phyloP scores from a whole-genome alignment of 768 basidiomycete genomes.

The Kwoniella dendrophila region DNA sequence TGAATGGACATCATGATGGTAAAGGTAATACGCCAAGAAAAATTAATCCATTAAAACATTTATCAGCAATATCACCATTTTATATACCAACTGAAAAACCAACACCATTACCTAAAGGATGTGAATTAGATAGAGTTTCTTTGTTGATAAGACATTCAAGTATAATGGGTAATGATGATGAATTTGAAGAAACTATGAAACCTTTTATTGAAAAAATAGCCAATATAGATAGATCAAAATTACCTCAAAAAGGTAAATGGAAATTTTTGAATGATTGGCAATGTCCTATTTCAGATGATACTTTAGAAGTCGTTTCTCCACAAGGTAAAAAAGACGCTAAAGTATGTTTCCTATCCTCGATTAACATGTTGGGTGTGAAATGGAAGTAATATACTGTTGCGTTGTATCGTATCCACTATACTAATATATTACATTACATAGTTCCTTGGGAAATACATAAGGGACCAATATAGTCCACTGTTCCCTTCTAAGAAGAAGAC shows the following conservation, averaged over 20 bases:
- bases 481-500: slow-evolving; percentile 40
- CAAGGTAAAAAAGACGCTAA: slow-evolving; percentile 55
- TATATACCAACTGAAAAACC: slow-evolving; percentile 49
- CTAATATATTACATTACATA: slow-evolving; percentile 1
- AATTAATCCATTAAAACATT: slow-evolving; percentile 50
- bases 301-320: slow-evolving; percentile 53
- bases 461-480: slow-evolving; percentile 44
- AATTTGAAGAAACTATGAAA: slow-evolving; percentile 55
- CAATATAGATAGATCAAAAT: slow-evolving; percentile 17
- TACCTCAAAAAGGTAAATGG: slow-evolving; percentile 41
- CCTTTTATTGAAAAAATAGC: slow-evolving; percentile 56
- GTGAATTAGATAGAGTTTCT: slow-evolving; percentile 50
- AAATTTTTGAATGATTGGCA: slow-evolving; percentile 54
- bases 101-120: slow-evolving; percentile 48
- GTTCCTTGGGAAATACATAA: slow-evolving; percentile 48
- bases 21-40: slow-evolving; percentile 42
- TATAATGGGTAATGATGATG: slow-evolving; percentile 58
- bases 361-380: too few species aligned
- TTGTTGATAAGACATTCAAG: slow-evolving; percentile 56
- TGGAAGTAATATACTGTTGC: too few species aligned
- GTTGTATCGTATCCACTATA: too few species aligned
- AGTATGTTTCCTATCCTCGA: slow-evolving; percentile 22
- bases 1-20: background rate
- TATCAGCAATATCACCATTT: slow-evolving; percentile 57
- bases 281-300: slow-evolving; percentile 53